Evolutionary conservation across 768 basidiomycete species (phyloP).

Genomic region (Boletus patriciae): DNA sequence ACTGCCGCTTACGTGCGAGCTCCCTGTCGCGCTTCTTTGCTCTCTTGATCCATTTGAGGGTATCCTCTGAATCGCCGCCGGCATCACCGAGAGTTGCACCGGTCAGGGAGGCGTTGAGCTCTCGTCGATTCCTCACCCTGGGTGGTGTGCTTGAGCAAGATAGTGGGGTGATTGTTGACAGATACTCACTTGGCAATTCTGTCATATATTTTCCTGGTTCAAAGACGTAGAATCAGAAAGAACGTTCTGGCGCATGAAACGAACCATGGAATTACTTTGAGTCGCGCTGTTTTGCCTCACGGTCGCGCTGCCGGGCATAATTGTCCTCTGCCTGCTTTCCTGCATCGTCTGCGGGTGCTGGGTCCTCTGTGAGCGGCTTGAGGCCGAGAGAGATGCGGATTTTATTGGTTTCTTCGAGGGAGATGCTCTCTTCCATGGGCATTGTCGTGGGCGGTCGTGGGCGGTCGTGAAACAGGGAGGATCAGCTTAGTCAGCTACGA

Average conservation of each 20-base stretch:
- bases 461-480: not conserved
- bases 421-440: slow-evolving; percentile 86
- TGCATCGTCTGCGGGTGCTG: slow-evolving; percentile 63
- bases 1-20: slow-evolving; percentile 76
- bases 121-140: slow-evolving; percentile 91
- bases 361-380: slow-evolving; percentile 87
- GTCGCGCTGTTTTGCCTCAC: slow-evolving; percentile 68
- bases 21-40: slow-evolving; percentile 91
- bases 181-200: slow-evolving; percentile 87
- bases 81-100: slow-evolving; percentile 90
- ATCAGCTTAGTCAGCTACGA: slow-evolving; percentile 11
- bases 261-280: slow-evolving; percentile 59
- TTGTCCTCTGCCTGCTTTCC: slow-evolving; percentile 88
- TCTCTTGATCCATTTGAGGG: slow-evolving; percentile 88
- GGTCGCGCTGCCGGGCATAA: slow-evolving; percentile 70
- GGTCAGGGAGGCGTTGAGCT: slow-evolving; percentile 88
- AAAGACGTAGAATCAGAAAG: slow-evolving; percentile 25
- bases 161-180: not conserved
- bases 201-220: slow-evolving; percentile 63
- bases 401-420: slow-evolving; percentile 93
- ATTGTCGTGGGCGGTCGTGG: slow-evolving; percentile 27
- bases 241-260: slow-evolving; percentile 13
- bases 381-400: slow-evolving; percentile 93
- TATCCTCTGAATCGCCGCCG: slow-evolving; percentile 74
- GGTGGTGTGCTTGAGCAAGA: slow-evolving; percentile 44